Evolutionary conservation across 495 filamentous ascomycete genomes (phyloP).

Genomic region (Aspergillus asperescens): DNA sequence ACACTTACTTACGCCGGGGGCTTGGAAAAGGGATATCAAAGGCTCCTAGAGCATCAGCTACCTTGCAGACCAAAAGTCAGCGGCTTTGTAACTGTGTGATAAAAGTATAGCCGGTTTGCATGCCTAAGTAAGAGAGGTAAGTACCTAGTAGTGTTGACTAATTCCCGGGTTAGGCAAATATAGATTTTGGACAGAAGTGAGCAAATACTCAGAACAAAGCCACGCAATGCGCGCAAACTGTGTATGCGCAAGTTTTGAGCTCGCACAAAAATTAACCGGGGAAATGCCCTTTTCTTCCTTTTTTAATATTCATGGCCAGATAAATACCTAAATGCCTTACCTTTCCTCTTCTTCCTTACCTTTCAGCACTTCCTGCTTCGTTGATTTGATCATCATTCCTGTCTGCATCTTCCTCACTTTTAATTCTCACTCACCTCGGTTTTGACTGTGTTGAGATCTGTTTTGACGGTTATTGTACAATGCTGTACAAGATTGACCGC

Average conservation of each 20-base stretch:
- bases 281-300: not conserved
- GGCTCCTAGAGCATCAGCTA: not conserved
- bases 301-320: not conserved
- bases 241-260: not conserved
- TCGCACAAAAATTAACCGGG: not conserved
- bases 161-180: not conserved
- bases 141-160: not conserved
- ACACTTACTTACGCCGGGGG: no score
- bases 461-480: not conserved
- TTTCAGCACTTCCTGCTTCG: not conserved
- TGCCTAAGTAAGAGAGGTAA: not conserved
- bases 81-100: not conserved
- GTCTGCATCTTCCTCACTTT: not conserved
- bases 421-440: not conserved
- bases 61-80: not conserved
- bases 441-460: not conserved
- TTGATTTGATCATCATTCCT: not conserved
- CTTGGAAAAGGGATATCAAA: no score
- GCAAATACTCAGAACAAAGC: not conserved
- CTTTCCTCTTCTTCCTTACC: not conserved
- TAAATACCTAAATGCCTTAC: slow-evolving; percentile 2
- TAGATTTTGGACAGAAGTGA: not conserved
- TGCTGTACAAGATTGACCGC: slow-evolving; percentile 11
- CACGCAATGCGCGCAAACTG: not conserved
- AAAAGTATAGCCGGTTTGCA: not conserved